Conservation (phyloP, 2,329 filamentous ascomycete species). For the Pseudogymnoascus sp. region DNA sequence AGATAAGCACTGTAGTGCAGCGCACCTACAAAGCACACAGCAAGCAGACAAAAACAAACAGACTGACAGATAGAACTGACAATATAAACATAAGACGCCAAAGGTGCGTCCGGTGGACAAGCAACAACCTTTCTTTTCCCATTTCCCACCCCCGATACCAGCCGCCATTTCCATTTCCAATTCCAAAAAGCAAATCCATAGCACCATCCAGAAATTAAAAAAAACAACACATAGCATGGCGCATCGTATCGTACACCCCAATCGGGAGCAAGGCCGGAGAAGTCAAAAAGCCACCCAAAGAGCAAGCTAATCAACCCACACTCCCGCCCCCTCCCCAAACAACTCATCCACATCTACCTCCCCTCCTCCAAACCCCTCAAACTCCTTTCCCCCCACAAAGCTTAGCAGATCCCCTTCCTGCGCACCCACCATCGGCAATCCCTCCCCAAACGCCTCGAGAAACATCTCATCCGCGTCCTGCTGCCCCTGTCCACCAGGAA, state of each 20-base stretch:
- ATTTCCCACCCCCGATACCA: not conserved
- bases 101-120: not conserved
- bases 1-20: not conserved
- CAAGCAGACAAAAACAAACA: not conserved
- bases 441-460: conserved; percentile 23
- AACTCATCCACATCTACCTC: not conserved
- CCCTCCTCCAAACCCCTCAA: not conserved
- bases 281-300: not conserved
- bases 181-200: not conserved
- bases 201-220: not conserved
- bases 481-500: conserved; percentile 6
- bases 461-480: conserved; percentile 30
- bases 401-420: not conserved
- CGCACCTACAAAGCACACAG: not conserved
- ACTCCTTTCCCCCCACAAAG: not conserved
- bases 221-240: not conserved
- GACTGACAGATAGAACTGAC: not conserved
- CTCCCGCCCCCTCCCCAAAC: not conserved
- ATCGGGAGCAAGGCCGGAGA: not conserved
- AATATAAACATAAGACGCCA: not conserved
- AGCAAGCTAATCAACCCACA: not conserved
- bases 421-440: not conserved
- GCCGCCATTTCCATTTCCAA: not conserved
- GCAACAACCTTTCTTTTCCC: not conserved
- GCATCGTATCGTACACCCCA: not conserved